phyloP scores from a whole-genome alignment of 2,329 filamentous ascomycete species.

The Didymella segeticola region DNA sequence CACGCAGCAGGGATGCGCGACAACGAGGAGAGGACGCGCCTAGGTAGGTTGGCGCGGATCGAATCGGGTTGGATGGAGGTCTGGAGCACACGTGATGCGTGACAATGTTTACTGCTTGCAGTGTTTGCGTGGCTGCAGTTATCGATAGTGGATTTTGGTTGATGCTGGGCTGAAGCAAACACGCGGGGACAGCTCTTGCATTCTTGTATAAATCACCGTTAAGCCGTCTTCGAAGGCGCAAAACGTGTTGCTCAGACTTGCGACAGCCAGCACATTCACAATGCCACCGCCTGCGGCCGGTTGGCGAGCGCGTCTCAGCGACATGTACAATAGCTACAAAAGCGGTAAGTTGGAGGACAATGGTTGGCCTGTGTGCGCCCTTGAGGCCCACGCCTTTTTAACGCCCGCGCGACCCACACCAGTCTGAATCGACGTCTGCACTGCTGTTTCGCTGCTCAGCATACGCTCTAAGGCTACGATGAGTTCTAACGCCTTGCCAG shows the following conservation, averaged over 20 bases:
- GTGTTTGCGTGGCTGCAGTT: constrained; percentile 1
- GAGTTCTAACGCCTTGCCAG: constrained; percentile 45
- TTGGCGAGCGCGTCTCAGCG: constrained; percentile 44
- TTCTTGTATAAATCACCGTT: constrained; percentile 3
- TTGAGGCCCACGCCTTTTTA: constrained; percentile 20
- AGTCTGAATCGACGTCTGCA: constrained; percentile 7
- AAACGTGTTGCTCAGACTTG: not conserved
- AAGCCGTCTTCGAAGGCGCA: not conserved
- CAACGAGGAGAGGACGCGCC: constrained; percentile 13
- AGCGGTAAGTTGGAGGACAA: constrained; percentile 43
- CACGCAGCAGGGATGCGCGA: constrained; percentile 32
- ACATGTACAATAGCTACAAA: constrained; percentile 44
- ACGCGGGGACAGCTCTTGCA: constrained; percentile 12
- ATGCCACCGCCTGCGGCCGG: constrained; percentile 46
- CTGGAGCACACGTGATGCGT: constrained; percentile 22
- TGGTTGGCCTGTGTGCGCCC: constrained; percentile 42
- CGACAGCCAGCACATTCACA: constrained; percentile 16
- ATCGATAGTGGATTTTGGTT: constrained; percentile 4
- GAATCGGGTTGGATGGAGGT: constrained; percentile 9
- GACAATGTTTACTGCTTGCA: constrained; percentile 7
- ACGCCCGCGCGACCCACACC: constrained; percentile 37
- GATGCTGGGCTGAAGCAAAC: constrained; percentile 6
- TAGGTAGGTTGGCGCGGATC: constrained; percentile 13
- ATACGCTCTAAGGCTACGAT: constrained; percentile 14
- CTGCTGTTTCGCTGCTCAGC: constrained; percentile 23